Evolutionary conservation across 2,329 filamentous ascomycete genomes (phyloP).

Genomic region (Stromatinia cepivora): DNA sequence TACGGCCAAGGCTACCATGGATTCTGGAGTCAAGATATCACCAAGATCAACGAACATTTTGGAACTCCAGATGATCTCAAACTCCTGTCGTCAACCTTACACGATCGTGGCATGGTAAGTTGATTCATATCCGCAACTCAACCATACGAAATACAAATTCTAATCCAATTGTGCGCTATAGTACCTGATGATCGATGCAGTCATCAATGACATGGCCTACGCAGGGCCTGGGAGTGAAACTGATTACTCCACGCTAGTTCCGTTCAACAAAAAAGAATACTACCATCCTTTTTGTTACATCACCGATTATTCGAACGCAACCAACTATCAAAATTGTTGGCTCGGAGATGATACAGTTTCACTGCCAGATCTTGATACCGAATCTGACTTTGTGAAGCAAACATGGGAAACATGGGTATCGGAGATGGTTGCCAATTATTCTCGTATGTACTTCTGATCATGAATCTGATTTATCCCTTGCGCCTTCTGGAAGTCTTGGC

Average conservation of each 20-base stretch:
- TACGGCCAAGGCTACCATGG: slow-evolving; percentile 47
- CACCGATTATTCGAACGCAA: slow-evolving; percentile 42
- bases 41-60: slow-evolving; percentile 56
- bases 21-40: slow-evolving; percentile 49
- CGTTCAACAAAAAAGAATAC: slow-evolving; percentile 29
- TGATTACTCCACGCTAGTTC: slow-evolving; percentile 29
- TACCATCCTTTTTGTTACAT: slow-evolving; percentile 32
- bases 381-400: slow-evolving; percentile 22
- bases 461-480: slow-evolving; percentile 46
- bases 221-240: slow-evolving; percentile 19
- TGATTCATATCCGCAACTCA: neutral
- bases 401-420: slow-evolving; percentile 27
- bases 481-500: slow-evolving; percentile 34
- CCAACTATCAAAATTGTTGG: slow-evolving; percentile 35
- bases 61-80: slow-evolving; percentile 61
- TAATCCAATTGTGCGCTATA: slow-evolving; percentile 3
- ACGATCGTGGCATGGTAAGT: slow-evolving; percentile 50
- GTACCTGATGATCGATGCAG: slow-evolving; percentile 51
- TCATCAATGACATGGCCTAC: slow-evolving; percentile 49
- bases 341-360: slow-evolving; percentile 44
- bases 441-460: slow-evolving; percentile 41
- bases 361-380: slow-evolving; percentile 47
- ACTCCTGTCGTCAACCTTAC: slow-evolving; percentile 55
- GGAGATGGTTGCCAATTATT: slow-evolving; percentile 30
- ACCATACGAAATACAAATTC: neutral